Percentiles rank a stretch among this genome's conserved stretches.
Evolutionary conservation across 768 basidiomycete species (phyloP).

Genomic region (Phlegmacium glaucopus): DNA sequence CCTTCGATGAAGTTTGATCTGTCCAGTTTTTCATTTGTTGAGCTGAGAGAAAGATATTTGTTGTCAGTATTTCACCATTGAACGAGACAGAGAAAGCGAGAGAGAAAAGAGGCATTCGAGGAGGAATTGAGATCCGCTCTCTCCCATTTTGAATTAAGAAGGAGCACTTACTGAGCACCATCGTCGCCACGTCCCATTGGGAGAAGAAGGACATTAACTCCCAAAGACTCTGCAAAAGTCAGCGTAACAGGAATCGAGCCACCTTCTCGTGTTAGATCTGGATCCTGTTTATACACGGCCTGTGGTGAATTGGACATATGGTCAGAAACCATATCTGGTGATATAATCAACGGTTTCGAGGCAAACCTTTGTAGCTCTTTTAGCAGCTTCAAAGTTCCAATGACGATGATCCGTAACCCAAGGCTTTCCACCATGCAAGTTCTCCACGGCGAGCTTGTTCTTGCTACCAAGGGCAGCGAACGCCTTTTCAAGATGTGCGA

Average conservation of each 20-base stretch:
- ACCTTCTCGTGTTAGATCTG: slow-evolving; percentile 87
- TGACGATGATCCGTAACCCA: slow-evolving; percentile 86
- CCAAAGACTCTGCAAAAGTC: slow-evolving; percentile 86
- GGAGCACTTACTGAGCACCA: slow-evolving; percentile 74
- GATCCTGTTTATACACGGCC: slow-evolving; percentile 68
- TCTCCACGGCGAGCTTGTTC: slow-evolving; percentile 73
- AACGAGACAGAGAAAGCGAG: not conserved
- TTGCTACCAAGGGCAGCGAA: slow-evolving; percentile 85
- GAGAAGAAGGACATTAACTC: slow-evolving; percentile 82
- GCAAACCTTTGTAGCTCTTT: slow-evolving; percentile 72
- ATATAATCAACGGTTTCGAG: not conserved
- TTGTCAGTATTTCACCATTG: not conserved
- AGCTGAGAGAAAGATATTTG: slow-evolving; percentile 38
- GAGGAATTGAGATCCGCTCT: not conserved
- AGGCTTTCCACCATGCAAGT: slow-evolving; percentile 79
- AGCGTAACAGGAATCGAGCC: slow-evolving; percentile 93
- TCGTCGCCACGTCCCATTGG: slow-evolving; percentile 96
- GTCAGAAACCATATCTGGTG: slow-evolving; percentile 13
- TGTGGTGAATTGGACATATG: slow-evolving; percentile 21
- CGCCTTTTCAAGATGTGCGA: slow-evolving; percentile 66
- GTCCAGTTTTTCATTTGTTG: slow-evolving; percentile 95
- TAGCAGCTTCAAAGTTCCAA: slow-evolving; percentile 92
- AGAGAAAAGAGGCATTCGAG: not conserved
- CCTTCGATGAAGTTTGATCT: slow-evolving; percentile 84
- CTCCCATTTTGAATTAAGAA: not conserved